Evolutionary conservation across 2,329 filamentous ascomycete species (phyloP), one percentile per base, ranked within the genome.

Genomic region (Diplocarpon rosae): DNA sequence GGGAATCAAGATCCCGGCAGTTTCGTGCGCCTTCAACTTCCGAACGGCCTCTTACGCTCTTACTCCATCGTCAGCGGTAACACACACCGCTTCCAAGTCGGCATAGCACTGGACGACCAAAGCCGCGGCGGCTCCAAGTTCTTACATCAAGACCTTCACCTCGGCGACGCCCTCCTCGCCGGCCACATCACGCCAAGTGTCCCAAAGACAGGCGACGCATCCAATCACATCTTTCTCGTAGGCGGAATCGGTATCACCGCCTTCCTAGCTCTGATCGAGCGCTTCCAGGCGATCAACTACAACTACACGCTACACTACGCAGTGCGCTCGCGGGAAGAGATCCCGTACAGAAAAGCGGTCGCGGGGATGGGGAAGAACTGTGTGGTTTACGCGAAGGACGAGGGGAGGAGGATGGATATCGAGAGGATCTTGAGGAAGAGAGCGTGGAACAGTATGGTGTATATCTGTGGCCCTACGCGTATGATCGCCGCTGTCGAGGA

Each of bases 241-340:
- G 79, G 75, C 9, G 80, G 79, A 0, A 76, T 83, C 27, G 80
- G 79, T 0, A 72, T 83, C 49, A 83, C 80, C 1, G 79, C 79
- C 0, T 83, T 83, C 50, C 55, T 83, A 8, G 54, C 65, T 1
- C 63, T 76, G 17, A 56, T 75, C 2, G 61, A 70, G 39, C 42
- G 27, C 1, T 68, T 68, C 47, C 56, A 62, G 13, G 28, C 53
- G 4, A 70, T 72, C 47, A 66, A 76, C 54, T 71, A 63, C 57
- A 68, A 69, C 45, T 70, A 68, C 31, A 64, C 66, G 16, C 59
- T 83, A 33, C 78, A 83, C 61, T 80, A 77, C 48, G 76, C 72
- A 0, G 71, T 81, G 12, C 68, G 72, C 8, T 68, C 65, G 1
- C 56, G 57, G 0, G 64, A 66, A 0, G 76, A 81, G 7, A 58